Conservation (phyloP, 1,284 basidiomycete genomes). For the Rhizoctonia solani region DNA sequence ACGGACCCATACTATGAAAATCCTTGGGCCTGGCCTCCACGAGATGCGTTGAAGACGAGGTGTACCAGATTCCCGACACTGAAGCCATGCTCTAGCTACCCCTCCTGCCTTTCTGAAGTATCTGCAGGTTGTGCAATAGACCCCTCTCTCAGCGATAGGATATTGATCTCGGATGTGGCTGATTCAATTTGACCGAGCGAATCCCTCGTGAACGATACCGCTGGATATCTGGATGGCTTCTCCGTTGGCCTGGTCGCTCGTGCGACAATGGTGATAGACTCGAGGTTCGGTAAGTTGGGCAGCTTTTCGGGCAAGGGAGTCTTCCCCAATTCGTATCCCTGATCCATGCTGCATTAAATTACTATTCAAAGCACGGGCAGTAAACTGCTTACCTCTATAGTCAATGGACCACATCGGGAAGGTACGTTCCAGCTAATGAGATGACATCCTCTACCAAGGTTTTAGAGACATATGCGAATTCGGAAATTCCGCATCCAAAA, state of each 20-base stretch:
- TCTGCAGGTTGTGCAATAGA: constrained; percentile 20
- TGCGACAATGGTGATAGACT: constrained; percentile 20
- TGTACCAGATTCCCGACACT: neutral
- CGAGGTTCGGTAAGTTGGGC: constrained; percentile 22
- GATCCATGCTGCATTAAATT: neutral
- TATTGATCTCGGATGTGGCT: neutral
- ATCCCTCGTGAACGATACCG: neutral
- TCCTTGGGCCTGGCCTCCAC: constrained; percentile 29
- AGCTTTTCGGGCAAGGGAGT: constrained; percentile 21
- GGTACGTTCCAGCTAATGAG: constrained; percentile 10
- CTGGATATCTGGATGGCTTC: constrained; percentile 8
- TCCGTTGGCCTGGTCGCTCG: constrained; percentile 25
- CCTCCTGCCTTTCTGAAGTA: constrained; percentile 22
- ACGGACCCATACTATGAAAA: constrained; percentile 28
- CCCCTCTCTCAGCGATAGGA: constrained; percentile 9
- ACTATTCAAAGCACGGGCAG: neutral
- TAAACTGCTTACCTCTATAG: constrained; percentile 9
- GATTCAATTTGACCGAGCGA: neutral
- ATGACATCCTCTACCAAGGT: constrained; percentile 30
- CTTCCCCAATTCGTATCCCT: constrained; percentile 26
- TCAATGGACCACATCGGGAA: constrained; percentile 26
- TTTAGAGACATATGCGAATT: constrained; percentile 24
- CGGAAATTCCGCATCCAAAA: constrained; percentile 2
- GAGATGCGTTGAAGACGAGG: neutral
- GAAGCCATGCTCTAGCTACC: constrained; percentile 13